phyloP scores from a whole-genome alignment of 106 monocot species.

The Allium fistulosum region DNA sequence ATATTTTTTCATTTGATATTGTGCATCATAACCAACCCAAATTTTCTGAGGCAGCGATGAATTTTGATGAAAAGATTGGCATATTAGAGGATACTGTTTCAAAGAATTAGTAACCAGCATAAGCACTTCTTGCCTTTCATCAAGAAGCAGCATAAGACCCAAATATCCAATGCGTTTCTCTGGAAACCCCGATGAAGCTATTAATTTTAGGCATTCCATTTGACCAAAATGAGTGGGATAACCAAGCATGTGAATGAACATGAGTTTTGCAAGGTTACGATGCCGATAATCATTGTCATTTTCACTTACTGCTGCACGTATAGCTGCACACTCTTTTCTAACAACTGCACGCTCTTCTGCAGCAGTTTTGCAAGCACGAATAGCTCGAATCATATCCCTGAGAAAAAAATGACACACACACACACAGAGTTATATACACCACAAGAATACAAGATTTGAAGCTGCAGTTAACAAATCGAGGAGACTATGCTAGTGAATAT shows the following conservation, averaged over 20 bases:
- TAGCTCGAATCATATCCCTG: conserved; percentile 99
- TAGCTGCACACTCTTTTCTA: conserved; percentile 97
- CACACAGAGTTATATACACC: no score
- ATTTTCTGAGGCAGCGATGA: no score
- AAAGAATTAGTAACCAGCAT: conserved; percentile 99
- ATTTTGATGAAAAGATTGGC: background rate
- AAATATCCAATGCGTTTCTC: conserved; percentile 97
- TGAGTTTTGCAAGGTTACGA: conserved; percentile 94
- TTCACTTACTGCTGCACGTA: conserved; percentile 93
- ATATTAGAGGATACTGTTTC: conserved; percentile 81
- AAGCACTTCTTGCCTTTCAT: conserved; percentile 99
- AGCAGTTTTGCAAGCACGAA: conserved; percentile 98
- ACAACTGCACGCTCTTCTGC: conserved; percentile 98
- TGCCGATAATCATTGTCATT: conserved; percentile 96
- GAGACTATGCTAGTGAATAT: no score
- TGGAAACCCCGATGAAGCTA: conserved; percentile 88
- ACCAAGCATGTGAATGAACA: conserved; percentile 99
- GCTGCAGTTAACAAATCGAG: no score
- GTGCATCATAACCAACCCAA: no score
- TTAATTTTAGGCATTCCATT: conserved; percentile 98
- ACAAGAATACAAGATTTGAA: no score
- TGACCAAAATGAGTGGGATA: conserved; percentile 70
- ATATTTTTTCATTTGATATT: no score
- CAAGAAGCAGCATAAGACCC: conserved; percentile 97
- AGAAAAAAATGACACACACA: no score